Evolutionary conservation across 2,329 filamentous ascomycete species (phyloP).

Genomic region (Curvularia sp.): DNA sequence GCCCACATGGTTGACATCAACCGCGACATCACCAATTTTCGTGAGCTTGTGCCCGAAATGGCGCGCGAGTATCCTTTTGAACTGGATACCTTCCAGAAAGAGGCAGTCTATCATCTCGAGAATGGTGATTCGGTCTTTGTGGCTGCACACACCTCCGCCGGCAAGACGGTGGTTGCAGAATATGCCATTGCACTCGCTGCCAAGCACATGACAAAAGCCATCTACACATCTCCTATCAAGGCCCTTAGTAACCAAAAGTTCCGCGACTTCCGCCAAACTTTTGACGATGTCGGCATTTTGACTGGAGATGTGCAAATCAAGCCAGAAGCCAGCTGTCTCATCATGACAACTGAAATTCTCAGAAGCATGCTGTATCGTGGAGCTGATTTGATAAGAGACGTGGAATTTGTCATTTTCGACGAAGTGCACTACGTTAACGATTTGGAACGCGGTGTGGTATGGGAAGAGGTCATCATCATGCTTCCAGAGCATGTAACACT

Average conservation of each 20-base stretch:
- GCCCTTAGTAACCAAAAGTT: constrained; percentile 99
- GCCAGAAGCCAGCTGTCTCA: constrained; percentile 94
- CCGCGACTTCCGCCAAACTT: constrained; percentile 86
- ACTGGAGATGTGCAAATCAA: constrained; percentile 98
- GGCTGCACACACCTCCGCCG: constrained; percentile 94
- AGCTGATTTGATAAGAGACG: constrained; percentile 93
- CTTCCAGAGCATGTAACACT: constrained; percentile 95
- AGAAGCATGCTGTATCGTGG: constrained; percentile 98
- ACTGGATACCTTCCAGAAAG: constrained; percentile 97
- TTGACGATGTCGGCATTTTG: constrained; percentile 95
- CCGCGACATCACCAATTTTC: constrained; percentile 90
- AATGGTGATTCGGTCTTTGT: constrained; percentile 98
- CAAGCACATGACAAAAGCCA: constrained; percentile 99
- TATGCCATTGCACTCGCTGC: constrained; percentile 95
- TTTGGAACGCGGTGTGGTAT: constrained; percentile 92
- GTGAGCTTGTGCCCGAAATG: constrained; percentile 93
- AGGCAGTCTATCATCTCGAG: constrained; percentile 96
- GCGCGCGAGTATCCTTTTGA: constrained; percentile 96
- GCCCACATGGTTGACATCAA: constrained; percentile 98
- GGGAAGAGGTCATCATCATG: constrained; percentile 99
- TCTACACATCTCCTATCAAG: constrained; percentile 98
- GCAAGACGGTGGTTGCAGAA: constrained; percentile 97
- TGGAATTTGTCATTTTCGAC: constrained; percentile 98
- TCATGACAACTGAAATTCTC: constrained; percentile 99
- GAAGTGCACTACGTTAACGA: constrained; percentile 99